A percentile compares a stretch with the other conserved stretches of the same genome.
These are phyloP conservation scores for Xylaria curta DNA, from an alignment of 495 filamentous ascomycete species.

Conservation along the genomic window DNA sequence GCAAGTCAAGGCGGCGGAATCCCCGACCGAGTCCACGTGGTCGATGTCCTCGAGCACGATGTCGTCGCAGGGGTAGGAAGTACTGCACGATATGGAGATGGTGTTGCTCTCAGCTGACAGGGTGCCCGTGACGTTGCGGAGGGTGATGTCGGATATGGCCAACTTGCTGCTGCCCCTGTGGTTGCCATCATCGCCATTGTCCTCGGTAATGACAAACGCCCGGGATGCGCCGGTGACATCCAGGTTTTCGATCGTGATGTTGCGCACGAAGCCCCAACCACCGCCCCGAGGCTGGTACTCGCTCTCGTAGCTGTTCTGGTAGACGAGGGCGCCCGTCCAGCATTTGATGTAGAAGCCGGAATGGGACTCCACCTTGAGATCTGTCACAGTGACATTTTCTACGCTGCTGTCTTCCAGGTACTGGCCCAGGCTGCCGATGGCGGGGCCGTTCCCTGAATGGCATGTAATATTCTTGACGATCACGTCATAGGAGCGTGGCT, in stretches of 20 bases:
- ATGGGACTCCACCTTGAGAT: no score
- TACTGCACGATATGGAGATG: slow-evolving; percentile 55
- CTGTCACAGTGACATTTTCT: slow-evolving; percentile 36
- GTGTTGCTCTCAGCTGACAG: slow-evolving; percentile 40
- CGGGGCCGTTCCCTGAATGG: slow-evolving; percentile 62
- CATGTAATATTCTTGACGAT: slow-evolving; percentile 46
- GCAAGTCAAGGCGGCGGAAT: no score
- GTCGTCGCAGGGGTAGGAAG: slow-evolving; percentile 55
- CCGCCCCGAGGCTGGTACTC: slow-evolving; percentile 55
- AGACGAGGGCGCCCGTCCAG: slow-evolving; percentile 58
- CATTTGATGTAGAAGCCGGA: slow-evolving; percentile 59
- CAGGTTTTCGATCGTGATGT: slow-evolving; percentile 63
- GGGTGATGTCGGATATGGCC: slow-evolving; percentile 56
- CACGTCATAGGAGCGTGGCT: slow-evolving; percentile 62
- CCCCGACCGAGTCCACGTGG: no score
- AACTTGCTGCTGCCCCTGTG: slow-evolving; percentile 57
- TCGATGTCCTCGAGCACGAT: slow-evolving; percentile 32
- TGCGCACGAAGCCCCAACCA: slow-evolving; percentile 59
- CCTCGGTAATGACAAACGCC: slow-evolving; percentile 53
- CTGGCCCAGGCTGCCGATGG: slow-evolving; percentile 63
- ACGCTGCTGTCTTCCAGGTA: slow-evolving; percentile 63
- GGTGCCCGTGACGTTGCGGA: slow-evolving; percentile 62
- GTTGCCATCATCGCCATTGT: slow-evolving; percentile 60
- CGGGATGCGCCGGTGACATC: slow-evolving; percentile 50
- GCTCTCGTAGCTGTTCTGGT: slow-evolving; percentile 55